Evolutionary conservation across 169 alveolate genomes (phyloP).

Genomic region (Eimeria sp.): DNA sequence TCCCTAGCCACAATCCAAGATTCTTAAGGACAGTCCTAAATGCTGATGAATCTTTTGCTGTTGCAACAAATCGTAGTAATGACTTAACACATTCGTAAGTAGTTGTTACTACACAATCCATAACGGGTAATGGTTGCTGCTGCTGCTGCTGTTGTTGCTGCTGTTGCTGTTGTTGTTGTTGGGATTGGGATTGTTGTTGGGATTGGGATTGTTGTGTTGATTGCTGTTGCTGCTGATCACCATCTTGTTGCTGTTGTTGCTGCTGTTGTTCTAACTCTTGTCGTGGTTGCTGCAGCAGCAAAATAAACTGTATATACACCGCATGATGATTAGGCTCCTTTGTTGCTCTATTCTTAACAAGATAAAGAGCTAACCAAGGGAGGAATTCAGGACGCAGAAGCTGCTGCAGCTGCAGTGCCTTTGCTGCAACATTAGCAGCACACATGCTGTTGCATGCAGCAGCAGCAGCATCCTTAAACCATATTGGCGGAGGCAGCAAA

Average conservation of each 20-base stretch:
- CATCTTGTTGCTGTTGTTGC: too few species aligned
- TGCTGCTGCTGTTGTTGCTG: conserved; percentile 55
- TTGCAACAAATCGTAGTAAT: conserved; percentile 89
- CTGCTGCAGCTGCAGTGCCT: conserved; percentile 71
- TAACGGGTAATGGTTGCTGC: conserved; percentile 81
- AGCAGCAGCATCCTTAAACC: conserved; percentile 67
- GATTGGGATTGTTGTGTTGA: too few species aligned
- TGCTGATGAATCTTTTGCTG: conserved; percentile 91
- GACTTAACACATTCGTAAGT: conserved; percentile 93
- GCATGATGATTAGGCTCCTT: conserved; percentile 95
- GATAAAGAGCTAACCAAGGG: conserved; percentile 94
- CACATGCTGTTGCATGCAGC: too few species aligned
- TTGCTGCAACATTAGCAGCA: conserved; percentile 72
- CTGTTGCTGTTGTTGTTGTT: conserved; percentile 17
- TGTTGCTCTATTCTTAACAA: conserved; percentile 94
- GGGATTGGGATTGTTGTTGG: too few species aligned
- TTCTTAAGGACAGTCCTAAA: conserved; percentile 93
- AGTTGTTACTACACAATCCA: conserved; percentile 89
- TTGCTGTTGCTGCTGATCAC: conserved; percentile 74
- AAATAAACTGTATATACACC: conserved; percentile 91
- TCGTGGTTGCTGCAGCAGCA: conserved; percentile 85
- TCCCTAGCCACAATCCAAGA: conserved; percentile 96
- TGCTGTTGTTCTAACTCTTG: too few species aligned
- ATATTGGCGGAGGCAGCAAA: conserved; percentile 80
- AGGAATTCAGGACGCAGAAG: conserved; percentile 89